phyloP scores from a whole-genome alignment of 441 rosid species.

The Populus trichocarpa region DNA sequence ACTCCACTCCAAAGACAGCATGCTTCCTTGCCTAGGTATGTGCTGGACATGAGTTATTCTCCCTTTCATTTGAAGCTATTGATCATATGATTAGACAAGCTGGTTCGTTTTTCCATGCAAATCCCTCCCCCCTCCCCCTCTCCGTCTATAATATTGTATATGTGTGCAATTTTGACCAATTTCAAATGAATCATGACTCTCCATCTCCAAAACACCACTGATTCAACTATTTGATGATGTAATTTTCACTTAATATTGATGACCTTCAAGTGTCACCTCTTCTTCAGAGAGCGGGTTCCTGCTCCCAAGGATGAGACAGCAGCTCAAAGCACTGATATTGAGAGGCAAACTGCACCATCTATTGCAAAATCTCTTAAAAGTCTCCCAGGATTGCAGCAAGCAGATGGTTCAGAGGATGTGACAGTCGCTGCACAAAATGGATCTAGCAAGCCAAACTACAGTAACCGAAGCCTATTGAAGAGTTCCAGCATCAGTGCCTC shows the following conservation, averaged over 20 bases:
- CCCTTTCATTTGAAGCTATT: background rate
- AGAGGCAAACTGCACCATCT: conserved; percentile 46
- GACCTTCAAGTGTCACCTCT: conserved; percentile 10
- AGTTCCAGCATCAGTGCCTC: conserved; percentile 97
- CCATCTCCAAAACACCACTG: background rate
- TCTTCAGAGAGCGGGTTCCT: conserved; percentile 77
- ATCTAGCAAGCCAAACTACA: conserved; percentile 32
- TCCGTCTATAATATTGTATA: background rate
- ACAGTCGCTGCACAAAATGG: conserved; percentile 34
- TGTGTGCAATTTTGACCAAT: background rate
- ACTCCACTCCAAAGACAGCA: conserved; percentile 85
- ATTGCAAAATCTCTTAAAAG: conserved; percentile 53
- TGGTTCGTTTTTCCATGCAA: background rate
- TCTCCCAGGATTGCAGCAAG: conserved; percentile 31
- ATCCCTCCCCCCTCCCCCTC: too few species aligned
- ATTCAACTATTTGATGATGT: background rate
- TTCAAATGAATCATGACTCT: background rate
- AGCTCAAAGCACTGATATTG: conserved; percentile 41
- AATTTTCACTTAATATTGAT: background rate
- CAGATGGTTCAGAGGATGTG: conserved; percentile 45
- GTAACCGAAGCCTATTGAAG: conserved; percentile 79
- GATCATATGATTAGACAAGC: background rate
- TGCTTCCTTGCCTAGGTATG: conserved; percentile 94
- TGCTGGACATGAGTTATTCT: background rate
- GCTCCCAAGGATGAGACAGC: conserved; percentile 47